Evolutionary conservation across 2,329 filamentous ascomycete genomes (phyloP).

Genomic region (Colletotrichum spaethianum): DNA sequence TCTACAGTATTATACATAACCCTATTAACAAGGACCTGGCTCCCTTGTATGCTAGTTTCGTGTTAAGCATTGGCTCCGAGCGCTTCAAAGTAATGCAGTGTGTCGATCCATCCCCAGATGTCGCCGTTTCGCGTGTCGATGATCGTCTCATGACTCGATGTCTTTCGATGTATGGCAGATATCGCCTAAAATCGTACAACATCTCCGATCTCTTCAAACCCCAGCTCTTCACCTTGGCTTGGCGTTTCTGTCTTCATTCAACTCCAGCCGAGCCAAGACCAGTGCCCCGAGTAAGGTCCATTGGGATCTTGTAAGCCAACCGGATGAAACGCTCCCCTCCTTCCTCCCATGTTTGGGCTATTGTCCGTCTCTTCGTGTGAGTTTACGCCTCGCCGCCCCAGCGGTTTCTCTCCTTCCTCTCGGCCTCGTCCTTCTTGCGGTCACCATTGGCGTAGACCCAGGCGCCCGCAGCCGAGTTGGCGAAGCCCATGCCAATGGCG

Average conservation of each 20-base stretch:
- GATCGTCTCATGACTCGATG: constrained; percentile 26
- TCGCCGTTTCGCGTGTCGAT: constrained; percentile 14
- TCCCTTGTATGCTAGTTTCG: not conserved
- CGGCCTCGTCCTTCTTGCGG: constrained; percentile 63
- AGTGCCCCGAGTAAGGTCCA: not conserved
- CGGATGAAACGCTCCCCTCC: not conserved
- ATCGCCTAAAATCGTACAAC: constrained; percentile 8
- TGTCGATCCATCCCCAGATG: constrained; percentile 11
- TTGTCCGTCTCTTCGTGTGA: not conserved
- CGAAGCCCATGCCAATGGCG: constrained; percentile 64
- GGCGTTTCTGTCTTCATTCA: not conserved
- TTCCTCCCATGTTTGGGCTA: not conserved
- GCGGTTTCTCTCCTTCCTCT: constrained; percentile 63
- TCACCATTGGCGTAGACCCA: constrained; percentile 68
- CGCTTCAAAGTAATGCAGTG: constrained; percentile 11
- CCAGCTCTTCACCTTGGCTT: constrained; percentile 2
- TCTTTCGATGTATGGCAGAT: constrained; percentile 7
- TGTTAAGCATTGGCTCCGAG: not conserved
- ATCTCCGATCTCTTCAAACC: not conserved
- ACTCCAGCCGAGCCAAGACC: constrained; percentile 23
- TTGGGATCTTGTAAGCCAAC: not conserved
- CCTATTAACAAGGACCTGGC: not conserved
- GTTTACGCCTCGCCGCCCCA: constrained; percentile 57
- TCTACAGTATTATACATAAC: constrained; percentile 11
- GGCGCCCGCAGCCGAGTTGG: constrained; percentile 64